Evolutionary conservation across 768 basidiomycete genomes (phyloP).

Genomic region (Suillus plorans): DNA sequence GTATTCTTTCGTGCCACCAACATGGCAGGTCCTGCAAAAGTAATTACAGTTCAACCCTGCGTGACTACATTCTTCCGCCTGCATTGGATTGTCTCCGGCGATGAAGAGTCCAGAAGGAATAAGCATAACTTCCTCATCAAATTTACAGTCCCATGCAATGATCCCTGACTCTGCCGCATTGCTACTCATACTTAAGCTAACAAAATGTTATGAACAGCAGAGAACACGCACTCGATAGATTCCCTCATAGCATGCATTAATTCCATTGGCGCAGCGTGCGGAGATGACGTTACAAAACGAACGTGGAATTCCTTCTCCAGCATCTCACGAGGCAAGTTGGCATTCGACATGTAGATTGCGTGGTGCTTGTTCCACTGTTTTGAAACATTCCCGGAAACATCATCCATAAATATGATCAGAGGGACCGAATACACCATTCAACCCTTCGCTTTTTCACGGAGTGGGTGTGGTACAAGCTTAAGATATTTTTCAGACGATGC

Average conservation of each 20-base stretch:
- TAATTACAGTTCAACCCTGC: conserved; percentile 41
- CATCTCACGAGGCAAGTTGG: conserved; percentile 16
- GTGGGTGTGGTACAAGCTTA: conserved; percentile 10
- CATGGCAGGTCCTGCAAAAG: conserved; percentile 40
- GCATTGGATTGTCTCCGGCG: conserved; percentile 41
- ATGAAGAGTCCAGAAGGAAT: conserved; percentile 22
- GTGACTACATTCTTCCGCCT: conserved; percentile 18
- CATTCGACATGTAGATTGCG: conserved; percentile 39
- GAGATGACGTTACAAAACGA: conserved; percentile 41
- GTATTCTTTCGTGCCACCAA: conserved; percentile 34
- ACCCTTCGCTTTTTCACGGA: conserved; percentile 13
- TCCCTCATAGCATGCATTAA: conserved; percentile 36
- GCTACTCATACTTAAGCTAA: conserved; percentile 30
- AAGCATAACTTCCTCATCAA: conserved; percentile 19
- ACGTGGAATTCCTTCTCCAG: not conserved
- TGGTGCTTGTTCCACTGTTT: conserved; percentile 49
- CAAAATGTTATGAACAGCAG: not conserved
- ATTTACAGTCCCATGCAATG: conserved; percentile 27
- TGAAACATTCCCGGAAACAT: conserved; percentile 43
- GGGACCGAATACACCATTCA: not conserved
- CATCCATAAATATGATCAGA: conserved; percentile 26
- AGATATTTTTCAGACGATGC: conserved; percentile 4
- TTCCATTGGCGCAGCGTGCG: conserved; percentile 35
- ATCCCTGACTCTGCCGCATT: conserved; percentile 13
- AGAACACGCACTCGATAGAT: conserved; percentile 29